These are phyloP conservation scores for Petrea volubilis DNA, from an alignment of 257 asterid genomes.

Conservation along the genomic window DNA sequence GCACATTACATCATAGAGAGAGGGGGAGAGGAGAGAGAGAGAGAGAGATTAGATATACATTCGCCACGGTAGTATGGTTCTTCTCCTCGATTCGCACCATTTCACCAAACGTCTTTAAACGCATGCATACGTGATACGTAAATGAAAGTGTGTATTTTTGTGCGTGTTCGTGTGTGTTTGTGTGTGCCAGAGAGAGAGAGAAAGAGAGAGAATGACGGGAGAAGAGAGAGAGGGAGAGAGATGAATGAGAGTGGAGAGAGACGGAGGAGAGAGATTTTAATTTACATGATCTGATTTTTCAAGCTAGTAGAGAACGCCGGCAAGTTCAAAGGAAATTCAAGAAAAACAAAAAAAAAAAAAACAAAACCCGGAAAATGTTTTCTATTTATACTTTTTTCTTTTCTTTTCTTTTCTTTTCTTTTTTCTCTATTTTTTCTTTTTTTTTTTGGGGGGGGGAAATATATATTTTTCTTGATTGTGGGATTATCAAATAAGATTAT, in stretches of 20 bases:
- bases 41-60: background rate
- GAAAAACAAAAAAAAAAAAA: background rate
- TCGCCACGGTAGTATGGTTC: conserved; percentile 20
- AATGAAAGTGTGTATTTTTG: conserved; percentile 1
- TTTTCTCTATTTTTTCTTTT: background rate
- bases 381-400: background rate
- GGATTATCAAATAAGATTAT: too few species aligned
- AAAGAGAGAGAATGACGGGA: background rate
- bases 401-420: background rate
- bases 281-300: conserved; percentile 19
- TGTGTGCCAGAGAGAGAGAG: background rate
- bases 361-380: background rate
- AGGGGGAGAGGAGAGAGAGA: background rate
- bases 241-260: background rate
- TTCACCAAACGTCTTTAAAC: background rate
- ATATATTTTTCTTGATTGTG: too few species aligned
- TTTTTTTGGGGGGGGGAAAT: background rate
- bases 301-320: conserved; percentile 12
- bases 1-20: too few species aligned
- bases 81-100: conserved; percentile 16
- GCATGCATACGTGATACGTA: conserved; percentile 18
- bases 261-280: background rate
- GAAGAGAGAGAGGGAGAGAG: conserved; percentile 10
- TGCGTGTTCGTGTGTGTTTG: background rate
- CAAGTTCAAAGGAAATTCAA: background rate